Base-by-base conservation (phyloP, 2,329 filamentous ascomycete species). In the Neonectria ditissima region DNA sequence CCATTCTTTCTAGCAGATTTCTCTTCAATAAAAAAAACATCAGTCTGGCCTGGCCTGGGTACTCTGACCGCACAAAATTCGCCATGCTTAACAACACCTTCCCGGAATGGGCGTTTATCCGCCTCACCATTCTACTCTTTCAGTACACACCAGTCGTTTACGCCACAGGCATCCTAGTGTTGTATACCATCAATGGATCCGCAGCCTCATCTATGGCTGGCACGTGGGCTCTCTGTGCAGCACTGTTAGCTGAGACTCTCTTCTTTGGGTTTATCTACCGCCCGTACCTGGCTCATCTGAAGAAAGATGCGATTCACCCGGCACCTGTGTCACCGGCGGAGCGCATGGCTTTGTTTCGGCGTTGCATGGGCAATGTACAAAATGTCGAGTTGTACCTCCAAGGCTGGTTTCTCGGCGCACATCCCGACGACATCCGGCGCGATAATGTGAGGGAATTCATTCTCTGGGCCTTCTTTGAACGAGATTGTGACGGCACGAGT, bases 371-470 rank as follows among this genome's bases (percentile, higher is more conserved):
- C 32, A 87, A 85, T 68, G 81, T 90, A 4, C 79, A 84, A 1
- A 83, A 88, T 65, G 79, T 81, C 0, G 84, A 87, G 57, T 76
- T 76, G 22, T 92, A 91, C 70, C 67, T 93, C 44, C 81, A 79
- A 52, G 81, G 82, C 63, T 93, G 91, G 91, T 92, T 92, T 67
- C 80, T 88, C n/a, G 87, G 86, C 32, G 87, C 89, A 2, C 79
- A 84, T 10, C 61, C 80, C 1, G 75, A 80, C 18, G 87, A 90
- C 34, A 87, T 93, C 58, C 81, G 84, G 47, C 80, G 85, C n/a
- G 89, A 92, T n/a, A 91, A 92, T 70, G 77, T 92, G 55, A 84
- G 82, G 67, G 87, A 91, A 65, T 92, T 91, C 69, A 75, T 91
- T 22, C 80, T 86, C 9, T 93, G 91, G 91, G 89, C 87, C 1